phyloP scores from a whole-genome alignment of 495 filamentous ascomycete genomes.

The Cairneyella variabilis region DNA sequence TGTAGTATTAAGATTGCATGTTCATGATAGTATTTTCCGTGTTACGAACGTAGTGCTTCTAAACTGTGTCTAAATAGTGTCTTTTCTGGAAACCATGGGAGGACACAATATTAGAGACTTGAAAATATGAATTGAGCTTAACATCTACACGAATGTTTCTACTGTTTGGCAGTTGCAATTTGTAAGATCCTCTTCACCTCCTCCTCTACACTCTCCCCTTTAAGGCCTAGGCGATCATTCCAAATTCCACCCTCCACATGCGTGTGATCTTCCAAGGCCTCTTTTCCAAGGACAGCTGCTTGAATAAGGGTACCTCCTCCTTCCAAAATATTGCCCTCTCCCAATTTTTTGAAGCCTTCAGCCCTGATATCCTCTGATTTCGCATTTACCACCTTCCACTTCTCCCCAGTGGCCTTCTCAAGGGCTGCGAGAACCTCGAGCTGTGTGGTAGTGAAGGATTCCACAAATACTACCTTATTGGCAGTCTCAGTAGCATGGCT shows the following conservation, averaged over 20 bases:
- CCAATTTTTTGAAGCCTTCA: background rate
- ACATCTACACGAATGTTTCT: too few species aligned
- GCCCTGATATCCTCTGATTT: conserved; percentile 11
- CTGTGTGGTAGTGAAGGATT: conserved; percentile 49
- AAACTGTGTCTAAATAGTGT: too few species aligned
- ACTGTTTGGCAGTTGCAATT: too few species aligned
- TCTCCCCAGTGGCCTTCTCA: conserved; percentile 44
- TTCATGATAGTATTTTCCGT: too few species aligned
- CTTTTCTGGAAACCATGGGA: too few species aligned
- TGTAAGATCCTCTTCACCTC: conserved; percentile 1
- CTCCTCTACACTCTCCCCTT: conserved; percentile 9
- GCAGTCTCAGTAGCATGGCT: conserved; percentile 41
- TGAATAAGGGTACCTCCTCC: conserved; percentile 8
- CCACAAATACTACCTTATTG: conserved; percentile 46
- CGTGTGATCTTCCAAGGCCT: conserved; percentile 16
- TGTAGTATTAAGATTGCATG: too few species aligned
- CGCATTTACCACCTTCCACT: conserved; percentile 31
- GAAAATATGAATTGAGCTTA: too few species aligned
- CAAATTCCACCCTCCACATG: conserved; percentile 15
- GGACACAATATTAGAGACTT: too few species aligned
- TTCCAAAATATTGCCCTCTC: conserved; percentile 5
- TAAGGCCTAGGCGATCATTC: conserved; percentile 15
- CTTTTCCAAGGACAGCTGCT: conserved; percentile 14
- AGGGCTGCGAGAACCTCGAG: conserved; percentile 48
- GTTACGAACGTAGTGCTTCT: too few species aligned